Evolutionary conservation across 192 early-diverging fungal species (phyloP), one percentile per base, ranked within the genome.

Genomic region (Podila clonocystis): DNA sequence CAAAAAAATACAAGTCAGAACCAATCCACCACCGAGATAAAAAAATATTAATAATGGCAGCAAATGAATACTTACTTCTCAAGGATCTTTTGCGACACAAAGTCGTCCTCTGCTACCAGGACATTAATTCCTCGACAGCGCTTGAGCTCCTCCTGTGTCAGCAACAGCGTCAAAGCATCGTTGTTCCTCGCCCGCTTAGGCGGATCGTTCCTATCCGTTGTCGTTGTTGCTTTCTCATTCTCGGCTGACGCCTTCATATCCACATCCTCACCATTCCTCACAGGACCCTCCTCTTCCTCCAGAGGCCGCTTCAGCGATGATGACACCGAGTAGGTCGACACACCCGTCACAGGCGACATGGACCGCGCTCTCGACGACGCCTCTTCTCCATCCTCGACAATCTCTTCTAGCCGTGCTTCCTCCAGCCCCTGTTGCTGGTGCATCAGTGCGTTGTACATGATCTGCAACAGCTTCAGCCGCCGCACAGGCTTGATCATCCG

Each of bases 401-500:
- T 28, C 58, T 67, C 57, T 13, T 48, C 50, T 17, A 45, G 45
- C 7, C 17, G 7, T 5, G 52, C 52, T 2, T n/a, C 24, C 52
- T 55, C 22, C n/a, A 33, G 29, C 0, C 50, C 50, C 2, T 80
- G 45, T 28, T 70, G 70, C 29, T 73, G 65, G 9, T 65, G 70
- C 28, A 69, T 49, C 31, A 80, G 13, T 0, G 77, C 77, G 22
- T 73, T 80, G 33, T 68, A 80, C 70, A 80, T 67, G 71, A 80
- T 73, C 30, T 80, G 77, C n/a, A 80, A 24, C 9, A 80, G 38
- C 49, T 80, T 80, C 26, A 80, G 62, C 9, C 77, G 70, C 11
- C 77, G 58, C 20, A 80, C 77, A 9, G 77, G 77, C 62, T 80
- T 80, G 34, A 80, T 80, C 77, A 80, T 80, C 33, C 77, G 52